These are phyloP conservation scores for Alternaria sp. DNA, from an alignment of 2,329 filamentous ascomycete genomes.

Conservation along the genomic window DNA sequence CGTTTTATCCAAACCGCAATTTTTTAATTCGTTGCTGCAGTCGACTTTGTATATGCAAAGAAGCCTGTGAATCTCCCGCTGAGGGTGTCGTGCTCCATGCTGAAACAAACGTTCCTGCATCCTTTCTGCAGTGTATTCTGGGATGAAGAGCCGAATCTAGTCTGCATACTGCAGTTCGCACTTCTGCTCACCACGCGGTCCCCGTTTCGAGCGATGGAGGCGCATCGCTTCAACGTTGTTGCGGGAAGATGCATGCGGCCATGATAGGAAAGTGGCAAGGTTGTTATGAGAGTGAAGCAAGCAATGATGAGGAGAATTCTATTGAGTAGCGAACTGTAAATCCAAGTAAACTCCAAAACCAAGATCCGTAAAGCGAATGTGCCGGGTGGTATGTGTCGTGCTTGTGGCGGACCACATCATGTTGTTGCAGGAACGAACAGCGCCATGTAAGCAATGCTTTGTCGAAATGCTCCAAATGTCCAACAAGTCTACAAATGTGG, in stretches of 20 bases:
- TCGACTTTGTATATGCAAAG: neutral
- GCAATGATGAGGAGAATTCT: neutral
- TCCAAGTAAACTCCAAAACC: neutral
- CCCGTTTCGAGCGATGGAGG: neutral
- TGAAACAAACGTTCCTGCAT: neutral
- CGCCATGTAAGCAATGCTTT: neutral
- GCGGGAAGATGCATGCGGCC: neutral
- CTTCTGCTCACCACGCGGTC: neutral
- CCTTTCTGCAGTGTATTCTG: neutral
- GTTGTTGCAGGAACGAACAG: neutral
- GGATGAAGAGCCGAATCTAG: neutral
- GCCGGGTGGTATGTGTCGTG: neutral
- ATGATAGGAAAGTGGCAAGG: neutral
- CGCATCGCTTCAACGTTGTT: neutral
- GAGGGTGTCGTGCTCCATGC: neutral
- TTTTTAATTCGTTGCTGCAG: neutral
- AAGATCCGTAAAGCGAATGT: neutral
- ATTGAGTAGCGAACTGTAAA: neutral
- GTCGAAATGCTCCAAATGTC: neutral
- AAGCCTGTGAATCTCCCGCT: neutral
- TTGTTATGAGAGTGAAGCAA: neutral
- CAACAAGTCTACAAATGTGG: neutral
- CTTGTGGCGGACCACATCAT: neutral
- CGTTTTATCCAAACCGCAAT: neutral
- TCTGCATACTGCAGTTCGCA: neutral